Conservation (phyloP, 176 grass and related monocot species). For the Hyparrhenia diplandra region DNA sequence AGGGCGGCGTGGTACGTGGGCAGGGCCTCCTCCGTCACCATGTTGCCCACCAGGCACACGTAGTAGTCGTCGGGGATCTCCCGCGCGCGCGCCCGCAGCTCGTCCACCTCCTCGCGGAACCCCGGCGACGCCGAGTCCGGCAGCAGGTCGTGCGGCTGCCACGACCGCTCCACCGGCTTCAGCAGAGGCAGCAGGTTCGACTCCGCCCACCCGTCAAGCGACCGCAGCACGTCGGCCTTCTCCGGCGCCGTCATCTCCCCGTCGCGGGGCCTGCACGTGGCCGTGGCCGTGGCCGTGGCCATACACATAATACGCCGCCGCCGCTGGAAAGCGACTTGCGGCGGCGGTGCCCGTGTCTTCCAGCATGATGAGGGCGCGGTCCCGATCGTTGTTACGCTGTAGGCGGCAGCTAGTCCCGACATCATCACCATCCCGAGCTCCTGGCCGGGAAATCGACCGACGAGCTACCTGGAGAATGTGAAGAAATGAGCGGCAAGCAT, state of each 20-base stretch:
- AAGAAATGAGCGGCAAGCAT: no score
- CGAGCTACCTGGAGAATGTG: no score
- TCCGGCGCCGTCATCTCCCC: neutral
- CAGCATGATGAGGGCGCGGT: neutral
- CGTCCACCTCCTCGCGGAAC: slow-evolving; percentile 24
- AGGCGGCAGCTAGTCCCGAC: neutral
- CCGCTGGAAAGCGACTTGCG: neutral
- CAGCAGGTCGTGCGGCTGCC: slow-evolving; percentile 18
- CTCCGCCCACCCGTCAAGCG: slow-evolving; percentile 34
- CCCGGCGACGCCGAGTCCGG: neutral
- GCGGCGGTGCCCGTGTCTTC: neutral
- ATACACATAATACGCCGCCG: no score
- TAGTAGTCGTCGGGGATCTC: slow-evolving; percentile 42
- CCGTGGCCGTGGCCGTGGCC: neutral
- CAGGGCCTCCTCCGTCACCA: slow-evolving; percentile 47
- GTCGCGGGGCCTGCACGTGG: neutral
- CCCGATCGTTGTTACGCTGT: neutral
- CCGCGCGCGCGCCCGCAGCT: slow-evolving; percentile 1
- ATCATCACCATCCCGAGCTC: neutral
- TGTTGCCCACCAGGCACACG: slow-evolving; percentile 46
- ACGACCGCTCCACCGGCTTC: slow-evolving; percentile 26
- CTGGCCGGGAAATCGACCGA: no score
- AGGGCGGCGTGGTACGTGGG: slow-evolving; percentile 37
- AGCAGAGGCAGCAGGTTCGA: slow-evolving; percentile 23
- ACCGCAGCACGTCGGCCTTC: slow-evolving; percentile 22